A percentile compares a stretch with the other conserved stretches of the same genome.
Evolutionary conservation across 1,139 yeast genomes (phyloP).

Genomic region (Yamadazyma kanchanaburiensis): DNA sequence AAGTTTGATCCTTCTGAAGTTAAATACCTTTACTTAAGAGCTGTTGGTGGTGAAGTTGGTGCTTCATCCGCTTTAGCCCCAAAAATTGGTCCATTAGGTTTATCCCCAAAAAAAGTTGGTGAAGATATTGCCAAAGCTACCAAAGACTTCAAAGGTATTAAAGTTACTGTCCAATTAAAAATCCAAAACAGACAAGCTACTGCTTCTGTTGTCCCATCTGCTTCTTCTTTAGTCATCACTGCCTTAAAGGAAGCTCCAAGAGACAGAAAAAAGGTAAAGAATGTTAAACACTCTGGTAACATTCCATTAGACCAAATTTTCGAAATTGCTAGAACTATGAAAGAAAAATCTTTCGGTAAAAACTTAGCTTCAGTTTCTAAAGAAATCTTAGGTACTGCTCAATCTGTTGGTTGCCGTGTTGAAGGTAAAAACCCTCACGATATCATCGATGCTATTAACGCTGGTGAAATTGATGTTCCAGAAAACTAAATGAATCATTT

Average conservation of each 20-base stretch:
- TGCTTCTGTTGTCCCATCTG: constrained; percentile 99
- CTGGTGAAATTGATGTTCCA: constrained; percentile 97
- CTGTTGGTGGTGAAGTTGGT: constrained; percentile 99
- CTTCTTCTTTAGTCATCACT: constrained; percentile 97
- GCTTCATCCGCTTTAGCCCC: constrained; percentile 99
- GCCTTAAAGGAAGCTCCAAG: constrained; percentile 99
- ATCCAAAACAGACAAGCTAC: constrained; percentile 99
- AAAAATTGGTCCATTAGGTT: constrained; percentile 99
- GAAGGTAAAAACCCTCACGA: constrained; percentile 99
- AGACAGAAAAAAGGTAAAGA: constrained; percentile 99
- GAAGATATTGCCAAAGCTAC: constrained; percentile 99
- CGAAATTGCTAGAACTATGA: constrained; percentile 98
- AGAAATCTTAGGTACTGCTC: constrained; percentile 99
- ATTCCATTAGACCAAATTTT: constrained; percentile 94
- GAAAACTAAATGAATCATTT: constrained; percentile 55
- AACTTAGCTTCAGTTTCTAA: constrained; percentile 93
- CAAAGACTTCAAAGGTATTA: constrained; percentile 97
- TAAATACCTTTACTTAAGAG: constrained; percentile 98
- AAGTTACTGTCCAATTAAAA: constrained; percentile 97
- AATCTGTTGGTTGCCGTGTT: constrained; percentile 98
- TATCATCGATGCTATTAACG: constrained; percentile 95
- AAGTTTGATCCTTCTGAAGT: constrained; percentile 99
- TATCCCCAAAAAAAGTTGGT: constrained; percentile 99
- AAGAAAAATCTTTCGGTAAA: constrained; percentile 97
- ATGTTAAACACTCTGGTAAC: constrained; percentile 99